Base-by-base conservation (phyloP, 2,329 filamentous ascomycete species). In the Fusarium oxysporum region DNA sequence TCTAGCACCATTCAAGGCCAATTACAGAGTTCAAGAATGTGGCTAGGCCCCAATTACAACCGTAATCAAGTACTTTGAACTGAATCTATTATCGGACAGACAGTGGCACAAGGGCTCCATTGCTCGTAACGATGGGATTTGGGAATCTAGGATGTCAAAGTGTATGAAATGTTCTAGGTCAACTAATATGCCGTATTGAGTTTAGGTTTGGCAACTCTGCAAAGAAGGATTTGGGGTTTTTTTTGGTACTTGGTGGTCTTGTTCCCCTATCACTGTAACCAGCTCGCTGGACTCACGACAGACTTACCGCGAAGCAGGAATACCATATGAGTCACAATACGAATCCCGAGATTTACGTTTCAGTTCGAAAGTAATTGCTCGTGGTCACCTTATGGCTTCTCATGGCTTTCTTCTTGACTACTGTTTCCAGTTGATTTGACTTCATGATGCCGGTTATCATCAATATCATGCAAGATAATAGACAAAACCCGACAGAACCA, bases 1-100 rank as follows among this genome's bases (percentile, higher is more conserved):
- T 23, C n/a, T 19, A 23, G 47, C n/a, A 50, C 8, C n/a, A 10
- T 33, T 10, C 8, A 33, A 23, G n/a, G 6, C 21, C 30, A 5
- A 7, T 6, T 9, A 3, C 21, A 50, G n/a, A 50, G 21, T 5
- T 1, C 11, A 19, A 9, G 2, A 7, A 10, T 16, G 3, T n/a
- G 2, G 2, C 4, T 2, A n/a, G 11, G 3, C 3, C 10, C 37
- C 19, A 21, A 40, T 6, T 7, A 16, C 4, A 48, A 5, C 28
- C 4, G 4, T 13, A n/a, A 6, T 48, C 8, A n/a, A 12, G 14
- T 16, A 6, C 13, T 8, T 5, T 12, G 1, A 48, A n/a, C 21
- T 30, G 4, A 17, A 48, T 28, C 5, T 6, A 2, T n/a, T 10
- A 4, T 32, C 14, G 6, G 14, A 11, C 28, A 32, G 25, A 5